A percentile compares a stretch with the other conserved stretches of the same genome.
Conservation (phyloP, 2,329 filamentous ascomycete species). For the Keithomyces neogunnii region DNA sequence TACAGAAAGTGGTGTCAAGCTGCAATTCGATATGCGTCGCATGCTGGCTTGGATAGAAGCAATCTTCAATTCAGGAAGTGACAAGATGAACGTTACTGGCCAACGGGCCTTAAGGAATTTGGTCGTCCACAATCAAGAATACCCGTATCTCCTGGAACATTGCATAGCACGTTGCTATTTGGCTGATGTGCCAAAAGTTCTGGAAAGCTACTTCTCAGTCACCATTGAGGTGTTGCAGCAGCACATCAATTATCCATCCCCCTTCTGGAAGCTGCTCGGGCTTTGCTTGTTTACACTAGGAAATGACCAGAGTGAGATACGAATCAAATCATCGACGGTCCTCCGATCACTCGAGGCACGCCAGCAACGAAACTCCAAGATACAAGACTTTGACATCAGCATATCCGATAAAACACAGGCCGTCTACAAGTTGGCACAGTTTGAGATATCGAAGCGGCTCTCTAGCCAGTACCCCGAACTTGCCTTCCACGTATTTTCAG, state of each 20-base stretch:
- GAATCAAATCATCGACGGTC: constrained; percentile 78
- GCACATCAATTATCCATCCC: constrained; percentile 69
- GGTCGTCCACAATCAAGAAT: constrained; percentile 82
- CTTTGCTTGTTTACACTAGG: constrained; percentile 88
- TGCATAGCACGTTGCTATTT: constrained; percentile 89
- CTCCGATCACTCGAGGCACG: constrained; percentile 75
- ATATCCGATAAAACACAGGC: constrained; percentile 98
- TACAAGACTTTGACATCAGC: constrained; percentile 96
- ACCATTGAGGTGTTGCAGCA: constrained; percentile 81
- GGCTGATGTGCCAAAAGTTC: constrained; percentile 68
- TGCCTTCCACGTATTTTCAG: constrained; percentile 90
- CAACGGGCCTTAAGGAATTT: constrained; percentile 81
- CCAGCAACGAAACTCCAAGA: constrained; percentile 70
- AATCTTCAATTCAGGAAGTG: constrained; percentile 87
- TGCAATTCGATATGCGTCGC: constrained; percentile 85
- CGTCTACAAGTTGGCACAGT: constrained; percentile 95
- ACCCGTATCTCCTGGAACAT: constrained; percentile 76
- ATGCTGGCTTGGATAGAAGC: constrained; percentile 94
- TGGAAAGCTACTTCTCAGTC: constrained; percentile 93
- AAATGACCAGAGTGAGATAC: constrained; percentile 80
- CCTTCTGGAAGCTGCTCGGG: constrained; percentile 85
- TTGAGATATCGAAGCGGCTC: constrained; percentile 87
- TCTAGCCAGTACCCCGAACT: constrained; percentile 82
- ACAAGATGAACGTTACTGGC: constrained; percentile 86
- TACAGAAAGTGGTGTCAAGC: constrained; percentile 76